Evolutionary conservation across 2,329 filamentous ascomycete species (phyloP), one percentile per base, ranked within the genome.

Genomic region (Penicillium expansum): DNA sequence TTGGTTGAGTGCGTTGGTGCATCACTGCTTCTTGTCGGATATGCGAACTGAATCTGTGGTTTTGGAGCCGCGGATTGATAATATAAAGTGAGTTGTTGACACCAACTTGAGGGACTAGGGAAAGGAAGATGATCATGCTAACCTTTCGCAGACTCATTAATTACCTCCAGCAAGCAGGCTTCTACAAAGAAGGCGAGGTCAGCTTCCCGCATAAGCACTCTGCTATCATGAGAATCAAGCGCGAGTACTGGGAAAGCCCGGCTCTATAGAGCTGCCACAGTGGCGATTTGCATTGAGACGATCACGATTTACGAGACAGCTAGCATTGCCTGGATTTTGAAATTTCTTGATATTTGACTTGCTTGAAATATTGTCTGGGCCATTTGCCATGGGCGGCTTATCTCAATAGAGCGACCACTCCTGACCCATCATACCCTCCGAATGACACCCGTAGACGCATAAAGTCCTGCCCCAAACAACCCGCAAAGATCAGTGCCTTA

Each of bases 151-250:
- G 89, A 64, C 82, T 92, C 55, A 85, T 88, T 62, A 73, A 80
- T 7, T 91, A 93, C 60, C 82, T 95, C 16, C 83, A 90, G 60
- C 77, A 84, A 7, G 82, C 83, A 0, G 92, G 93, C 0, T 99
- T 97, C 71, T 86, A 88, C 63, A 94, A 91, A 69, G 90, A 96
- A 75, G 86, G 86, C 57, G 91, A 97, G 69, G 82, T 97, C 49
- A 83, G 87, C 1, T 92, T 99, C 62, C 88, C 92, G 1, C 92
- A 97, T 72, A 99, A 99, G 74, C 92, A 96, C 72, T 87, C 91
- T 7, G 95, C 92, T 75, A 82, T 93, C 59, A 89, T 96, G 76
- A 89, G 88, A 67, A 82, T 96, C 61, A 82, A 85, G 56, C 82
- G 93, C 58, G 92, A 96, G 63, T 84, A 82, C 20, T 97, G 92